Evolutionary conservation across 2,329 filamentous ascomycete genomes (phyloP), one percentile per base, ranked within the genome.

Genomic region (Cladophialophora psammophila): DNA sequence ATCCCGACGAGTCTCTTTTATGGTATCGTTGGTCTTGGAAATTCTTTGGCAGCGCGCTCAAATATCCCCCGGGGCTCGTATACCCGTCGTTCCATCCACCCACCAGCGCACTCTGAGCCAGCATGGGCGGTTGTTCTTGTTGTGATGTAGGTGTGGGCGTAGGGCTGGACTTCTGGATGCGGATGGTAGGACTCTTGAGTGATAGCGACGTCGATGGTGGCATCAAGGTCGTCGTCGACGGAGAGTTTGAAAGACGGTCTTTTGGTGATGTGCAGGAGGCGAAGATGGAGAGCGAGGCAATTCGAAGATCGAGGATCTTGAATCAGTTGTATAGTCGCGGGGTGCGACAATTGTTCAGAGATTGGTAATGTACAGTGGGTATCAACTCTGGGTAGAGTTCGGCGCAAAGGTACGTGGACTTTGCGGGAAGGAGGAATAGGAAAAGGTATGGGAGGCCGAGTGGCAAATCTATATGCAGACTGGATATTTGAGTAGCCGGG

Each of bases 1-100:
- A 79, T 34, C 74, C 77, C 8, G 81, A 81, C 1, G 79, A 78
- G 5, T 78, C 72, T 72, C 78, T 75, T 72, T 80, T 80, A 63
- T 82, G 80, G 38, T 72, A 72, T 60, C 70, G 68, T 54, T 67
- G 66, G 26, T 72, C 69, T 63, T 72, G 69, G 35, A 73, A 73
- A 38, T 63, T 72, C 54, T 69, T 69, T 35, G 70, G 72, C 55
- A 72, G 55, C 6, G 71, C 72, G 56, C 70, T 73, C 62, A 73
- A 45, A 60, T 65, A 73, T 31, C 48, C 66, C 38, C 60, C 63
- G 20, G 61, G 52, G 52, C 38, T 55, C 31, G 66, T 64, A 50
- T 70, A 69, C 32, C 58, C 67, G 65, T 71, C 70, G 66, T 71
- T 67, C 67, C 70, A 68, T 63, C 69, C 70, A 60, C 72, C 70